These are phyloP conservation scores for Piromyces sp. DNA, from an alignment of 192 early-diverging fungal species.

Conservation along the genomic window DNA sequence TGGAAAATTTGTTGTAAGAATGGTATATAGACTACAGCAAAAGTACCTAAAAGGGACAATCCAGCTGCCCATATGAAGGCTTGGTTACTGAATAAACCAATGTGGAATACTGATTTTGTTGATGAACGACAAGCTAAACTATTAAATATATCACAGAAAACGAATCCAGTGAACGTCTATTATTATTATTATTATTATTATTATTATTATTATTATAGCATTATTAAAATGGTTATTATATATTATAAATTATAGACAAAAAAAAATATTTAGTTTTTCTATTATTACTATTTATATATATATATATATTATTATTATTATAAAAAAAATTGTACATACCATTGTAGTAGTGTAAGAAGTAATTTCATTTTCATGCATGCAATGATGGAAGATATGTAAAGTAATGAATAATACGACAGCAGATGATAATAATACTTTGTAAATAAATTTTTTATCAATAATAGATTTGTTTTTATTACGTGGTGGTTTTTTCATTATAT, in stretches of 20 bases:
- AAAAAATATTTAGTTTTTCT: no score
- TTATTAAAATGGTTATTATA: no score
- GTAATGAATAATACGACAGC: conserved; percentile 69
- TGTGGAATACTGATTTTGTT: conserved; percentile 55
- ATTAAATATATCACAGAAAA: conserved; percentile 94
- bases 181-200: no score
- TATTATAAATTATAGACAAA: no score
- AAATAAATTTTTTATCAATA: conserved; percentile 49
- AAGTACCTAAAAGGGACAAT: conserved; percentile 64
- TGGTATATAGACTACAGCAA: conserved; percentile 74
- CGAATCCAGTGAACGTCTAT: conserved; percentile 90
- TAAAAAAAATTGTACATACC: conserved; percentile 27
- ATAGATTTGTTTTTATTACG: conserved; percentile 61
- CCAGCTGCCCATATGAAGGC: conserved; percentile 75
- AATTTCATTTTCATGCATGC: conserved; percentile 54
- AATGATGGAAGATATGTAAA: conserved; percentile 56
- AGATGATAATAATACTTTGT: conserved; percentile 61
- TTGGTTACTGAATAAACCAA: conserved; percentile 72
- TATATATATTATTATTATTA: no score
- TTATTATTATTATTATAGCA: no score
- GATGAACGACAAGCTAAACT: conserved; percentile 75
- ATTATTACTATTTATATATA: no score
- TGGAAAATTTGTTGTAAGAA: conserved; percentile 86
- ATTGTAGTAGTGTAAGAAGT: conserved; percentile 71
- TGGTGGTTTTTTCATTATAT: conserved; percentile 72